Evolutionary conservation across 2,329 filamentous ascomycete genomes (phyloP).

Genomic region (Botrytis porri): DNA sequence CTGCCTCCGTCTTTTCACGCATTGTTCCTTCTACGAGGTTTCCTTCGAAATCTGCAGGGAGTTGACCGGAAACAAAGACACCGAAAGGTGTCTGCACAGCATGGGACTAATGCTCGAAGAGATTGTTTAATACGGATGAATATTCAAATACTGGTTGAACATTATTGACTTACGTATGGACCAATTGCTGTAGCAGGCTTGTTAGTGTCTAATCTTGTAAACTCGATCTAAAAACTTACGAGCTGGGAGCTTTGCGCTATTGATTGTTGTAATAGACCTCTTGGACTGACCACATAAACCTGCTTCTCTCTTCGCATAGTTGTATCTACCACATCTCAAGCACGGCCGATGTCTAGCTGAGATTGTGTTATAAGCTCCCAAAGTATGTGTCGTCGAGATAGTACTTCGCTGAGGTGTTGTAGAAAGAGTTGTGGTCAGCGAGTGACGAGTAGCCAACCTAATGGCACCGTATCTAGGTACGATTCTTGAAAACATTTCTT

Average conservation of each 20-base stretch:
- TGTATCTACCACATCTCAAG: neutral
- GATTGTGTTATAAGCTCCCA: neutral
- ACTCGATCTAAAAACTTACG: constrained; percentile 8
- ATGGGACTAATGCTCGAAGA: constrained; percentile 50
- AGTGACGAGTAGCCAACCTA: neutral
- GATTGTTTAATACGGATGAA: neutral
- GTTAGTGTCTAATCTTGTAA: neutral
- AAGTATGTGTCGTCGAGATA: neutral
- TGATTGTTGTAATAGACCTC: neutral
- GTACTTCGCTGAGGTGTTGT: neutral
- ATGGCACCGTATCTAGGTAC: neutral
- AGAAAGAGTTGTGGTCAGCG: neutral
- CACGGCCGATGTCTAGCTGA: neutral
- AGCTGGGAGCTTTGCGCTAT: constrained; percentile 11
- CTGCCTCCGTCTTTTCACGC: constrained; percentile 59
- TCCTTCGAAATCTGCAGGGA: constrained; percentile 34
- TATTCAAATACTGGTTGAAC: neutral
- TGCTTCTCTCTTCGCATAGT: neutral
- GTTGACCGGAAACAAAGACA: constrained; percentile 63
- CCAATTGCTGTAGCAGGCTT: constrained; percentile 50
- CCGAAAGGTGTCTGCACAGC: constrained; percentile 63
- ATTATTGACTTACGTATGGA: constrained; percentile 52
- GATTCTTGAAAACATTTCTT: neutral
- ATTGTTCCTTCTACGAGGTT: constrained; percentile 46
- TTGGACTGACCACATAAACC: neutral